Evolutionary conservation across 2,329 filamentous ascomycete species (phyloP).

Genomic region (Trichoderma polysporum): DNA sequence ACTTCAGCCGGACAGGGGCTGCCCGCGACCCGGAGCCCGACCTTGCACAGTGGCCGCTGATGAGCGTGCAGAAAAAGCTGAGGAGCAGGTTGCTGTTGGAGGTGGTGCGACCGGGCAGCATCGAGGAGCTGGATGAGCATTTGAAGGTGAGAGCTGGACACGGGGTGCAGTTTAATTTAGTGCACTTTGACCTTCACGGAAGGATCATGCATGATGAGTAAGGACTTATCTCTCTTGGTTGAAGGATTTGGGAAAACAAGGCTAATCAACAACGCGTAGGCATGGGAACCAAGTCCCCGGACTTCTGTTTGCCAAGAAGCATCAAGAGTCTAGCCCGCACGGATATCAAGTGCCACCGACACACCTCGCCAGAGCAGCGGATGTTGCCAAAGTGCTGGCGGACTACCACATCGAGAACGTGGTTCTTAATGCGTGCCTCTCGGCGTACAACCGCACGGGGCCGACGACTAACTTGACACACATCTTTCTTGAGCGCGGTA

Average conservation of each 20-base stretch:
- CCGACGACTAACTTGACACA: conserved; percentile 30
- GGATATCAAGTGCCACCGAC: conserved; percentile 28
- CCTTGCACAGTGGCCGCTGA: conserved; percentile 32
- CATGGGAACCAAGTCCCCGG: conserved; percentile 27
- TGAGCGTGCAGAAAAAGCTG: conserved; percentile 32
- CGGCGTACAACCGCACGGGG: conserved; percentile 30
- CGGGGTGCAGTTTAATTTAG: conserved; percentile 29
- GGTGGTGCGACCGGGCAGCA: conserved; percentile 29
- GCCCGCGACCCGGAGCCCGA: conserved; percentile 33
- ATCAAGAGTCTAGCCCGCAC: conserved; percentile 20
- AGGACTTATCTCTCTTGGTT: conserved; percentile 5
- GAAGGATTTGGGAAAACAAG: background rate
- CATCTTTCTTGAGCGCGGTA: conserved; percentile 30
- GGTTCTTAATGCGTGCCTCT: conserved; percentile 33
- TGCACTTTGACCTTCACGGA: conserved; percentile 34
- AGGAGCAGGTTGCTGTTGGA: conserved; percentile 29
- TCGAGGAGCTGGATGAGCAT: conserved; percentile 29
- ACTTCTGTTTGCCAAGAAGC: conserved; percentile 30
- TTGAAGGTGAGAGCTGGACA: conserved; percentile 25
- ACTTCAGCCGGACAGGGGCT: conserved; percentile 29
- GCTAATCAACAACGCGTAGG: conserved; percentile 15
- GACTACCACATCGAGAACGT: conserved; percentile 30
- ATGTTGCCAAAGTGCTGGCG: conserved; percentile 28
- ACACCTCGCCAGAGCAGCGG: conserved; percentile 26
- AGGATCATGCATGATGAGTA: conserved; percentile 29